Percentiles rank a stretch among this genome's conserved stretches.
These are phyloP conservation scores for Salicornia ramosissima DNA, from an alignment of 148 eudicot genomes.

Conservation along the genomic window DNA sequence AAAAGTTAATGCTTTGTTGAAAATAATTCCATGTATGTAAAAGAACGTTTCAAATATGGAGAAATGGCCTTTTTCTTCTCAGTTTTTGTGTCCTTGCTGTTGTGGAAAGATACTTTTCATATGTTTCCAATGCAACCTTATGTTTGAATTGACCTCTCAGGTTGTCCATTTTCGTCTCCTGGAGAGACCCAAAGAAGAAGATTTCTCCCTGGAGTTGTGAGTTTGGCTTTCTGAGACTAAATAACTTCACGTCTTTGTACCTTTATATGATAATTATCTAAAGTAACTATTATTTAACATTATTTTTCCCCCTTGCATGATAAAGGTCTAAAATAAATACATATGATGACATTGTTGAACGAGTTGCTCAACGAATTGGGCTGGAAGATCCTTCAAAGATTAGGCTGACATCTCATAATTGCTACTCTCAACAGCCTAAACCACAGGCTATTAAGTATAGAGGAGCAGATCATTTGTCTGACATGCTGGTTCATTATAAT, in stretches of 20 bases:
- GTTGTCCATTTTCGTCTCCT: slow-evolving; percentile 76
- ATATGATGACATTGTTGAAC: slow-evolving; percentile 85
- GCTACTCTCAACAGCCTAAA: slow-evolving; percentile 92
- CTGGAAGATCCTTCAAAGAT: slow-evolving; percentile 87
- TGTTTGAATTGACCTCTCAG: slow-evolving; percentile 26
- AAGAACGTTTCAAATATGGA: too few species aligned
- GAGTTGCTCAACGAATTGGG: slow-evolving; percentile 64
- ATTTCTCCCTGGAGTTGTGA: slow-evolving; percentile 78
- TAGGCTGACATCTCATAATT: slow-evolving; percentile 86
- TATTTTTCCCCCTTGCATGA: slow-evolving; percentile 6
- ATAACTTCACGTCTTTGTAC: slow-evolving; percentile 1
- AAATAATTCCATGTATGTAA: too few species aligned
- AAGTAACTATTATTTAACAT: not conserved
- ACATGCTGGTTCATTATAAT: slow-evolving; percentile 82
- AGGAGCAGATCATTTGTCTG: slow-evolving; percentile 56
- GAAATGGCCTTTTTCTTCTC: too few species aligned
- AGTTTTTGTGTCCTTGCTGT: too few species aligned
- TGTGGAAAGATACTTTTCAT: not conserved
- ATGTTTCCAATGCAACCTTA: not conserved
- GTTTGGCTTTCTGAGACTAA: slow-evolving; percentile 22
- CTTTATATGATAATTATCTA: slow-evolving; percentile 1
- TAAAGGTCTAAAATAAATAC: slow-evolving; percentile 66
- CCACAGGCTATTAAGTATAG: slow-evolving; percentile 72
- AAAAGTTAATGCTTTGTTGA: too few species aligned
- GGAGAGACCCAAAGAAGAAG: slow-evolving; percentile 87